These are phyloP conservation scores for Mycothermus thermophilus DNA, from an alignment of 495 filamentous ascomycete genomes.

Conservation along the genomic window DNA sequence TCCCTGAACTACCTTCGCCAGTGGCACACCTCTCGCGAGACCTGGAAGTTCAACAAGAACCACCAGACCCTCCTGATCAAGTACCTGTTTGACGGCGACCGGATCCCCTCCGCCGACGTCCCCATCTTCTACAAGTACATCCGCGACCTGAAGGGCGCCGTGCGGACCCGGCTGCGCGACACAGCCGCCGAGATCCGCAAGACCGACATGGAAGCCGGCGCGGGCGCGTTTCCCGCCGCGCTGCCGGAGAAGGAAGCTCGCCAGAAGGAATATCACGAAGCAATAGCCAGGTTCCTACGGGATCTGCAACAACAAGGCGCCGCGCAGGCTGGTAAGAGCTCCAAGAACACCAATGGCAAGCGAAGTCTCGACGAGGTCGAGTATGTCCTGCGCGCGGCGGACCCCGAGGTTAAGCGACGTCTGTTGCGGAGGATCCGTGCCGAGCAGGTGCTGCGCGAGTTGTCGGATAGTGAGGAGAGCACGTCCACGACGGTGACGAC, in stretches of 20 bases:
- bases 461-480: slow-evolving; percentile 28
- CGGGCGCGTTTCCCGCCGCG: slow-evolving; percentile 23
- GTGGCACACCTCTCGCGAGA: slow-evolving; percentile 49
- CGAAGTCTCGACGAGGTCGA: slow-evolving; percentile 33
- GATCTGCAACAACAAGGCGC: slow-evolving; percentile 16
- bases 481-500: slow-evolving; percentile 16
- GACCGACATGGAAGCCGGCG: slow-evolving; percentile 33
- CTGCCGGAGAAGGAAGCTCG: slow-evolving; percentile 31
- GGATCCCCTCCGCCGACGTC: slow-evolving; percentile 50
- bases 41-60: slow-evolving; percentile 92
- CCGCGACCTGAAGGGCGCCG: slow-evolving; percentile 52
- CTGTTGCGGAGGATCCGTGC: slow-evolving; percentile 38
- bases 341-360: slow-evolving; percentile 17
- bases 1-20: slow-evolving; percentile 59
- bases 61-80: slow-evolving; percentile 72
- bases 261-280: slow-evolving; percentile 41
- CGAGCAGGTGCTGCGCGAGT: slow-evolving; percentile 31
- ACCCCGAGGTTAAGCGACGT: slow-evolving; percentile 31
- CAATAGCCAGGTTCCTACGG: slow-evolving; percentile 32
- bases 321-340: slow-evolving; percentile 1
- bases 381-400: slow-evolving; percentile 29
- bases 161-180: slow-evolving; percentile 48
- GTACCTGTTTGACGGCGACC: slow-evolving; percentile 55
- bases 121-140: slow-evolving; percentile 55
- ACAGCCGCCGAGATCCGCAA: slow-evolving; percentile 42